Evolutionary conservation across 257 asterid species (phyloP), one percentile per base, ranked within the genome.

Genomic region (Solanum peruvianum): DNA sequence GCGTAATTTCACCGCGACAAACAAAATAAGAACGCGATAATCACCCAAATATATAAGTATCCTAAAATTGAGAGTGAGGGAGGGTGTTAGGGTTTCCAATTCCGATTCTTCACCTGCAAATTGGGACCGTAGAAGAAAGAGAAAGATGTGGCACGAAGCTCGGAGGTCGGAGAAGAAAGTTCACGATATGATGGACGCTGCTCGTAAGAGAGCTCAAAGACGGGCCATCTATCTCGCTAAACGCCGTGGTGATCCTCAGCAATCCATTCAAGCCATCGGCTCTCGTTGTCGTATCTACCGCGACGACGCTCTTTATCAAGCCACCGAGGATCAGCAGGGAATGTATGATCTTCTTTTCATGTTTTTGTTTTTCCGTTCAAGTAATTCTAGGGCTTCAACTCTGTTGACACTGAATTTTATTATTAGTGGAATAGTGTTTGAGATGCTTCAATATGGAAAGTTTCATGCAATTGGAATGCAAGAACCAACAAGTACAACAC

Each of bases 141-240:
- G 39, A 86, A 88, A 71, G n/a, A 97, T 97, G 99, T 97, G 99
- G 99, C 99, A 97, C 86, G 99, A 97, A 83, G 99, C 99, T 29
- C 92, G 99, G 88, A 90, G 93, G 89, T 97, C 99, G 93, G 99
- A 97, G 95, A 94, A 78, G 90, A 97, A 97, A 91, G 99, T 97
- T 82, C 99, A 97, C 91, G 99, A 95, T 89, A 95, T 97, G 99
- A 97, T 97, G 99, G 99, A 97, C 90, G 99, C 99, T 37, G 99
- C 99, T 78, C 96, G 99, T 77, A 97, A 97, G 91, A 92, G 99
- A 87, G 99, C 99, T 16, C 99, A 97, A 93, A 94, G 99, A 25
- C 96, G 99, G 21, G 98, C 99, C 86, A 86, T 97, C 49, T 95
- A 90, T 88, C 94, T 97, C 56, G 99, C 99, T 29, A 97, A 97